Percentiles rank a stretch among this genome's conserved stretches.
phyloP scores from a whole-genome alignment of 164 flowering plant genomes.

The Annona cherimola region DNA sequence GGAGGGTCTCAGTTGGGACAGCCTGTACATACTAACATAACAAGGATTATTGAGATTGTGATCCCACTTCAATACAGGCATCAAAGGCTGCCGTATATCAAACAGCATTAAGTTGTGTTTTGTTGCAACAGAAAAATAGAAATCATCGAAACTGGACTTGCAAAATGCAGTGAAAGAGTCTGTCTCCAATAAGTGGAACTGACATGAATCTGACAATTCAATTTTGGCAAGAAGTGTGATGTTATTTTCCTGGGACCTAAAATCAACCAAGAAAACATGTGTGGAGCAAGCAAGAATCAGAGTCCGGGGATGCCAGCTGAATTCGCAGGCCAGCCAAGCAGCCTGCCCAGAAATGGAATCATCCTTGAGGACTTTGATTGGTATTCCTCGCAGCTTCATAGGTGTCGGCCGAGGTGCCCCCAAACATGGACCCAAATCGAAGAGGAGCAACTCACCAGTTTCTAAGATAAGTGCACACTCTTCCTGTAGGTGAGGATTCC shows the following conservation, averaged over 20 bases:
- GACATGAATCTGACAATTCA: conserved; percentile 22
- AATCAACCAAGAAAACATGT: conserved; percentile 61
- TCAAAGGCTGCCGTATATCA: conserved; percentile 61
- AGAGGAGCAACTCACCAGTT: conserved; percentile 57
- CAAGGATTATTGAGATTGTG: conserved; percentile 52
- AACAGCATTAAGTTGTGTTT: conserved; percentile 41
- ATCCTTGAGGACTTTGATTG: conserved; percentile 19
- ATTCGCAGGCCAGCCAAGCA: conserved; percentile 67
- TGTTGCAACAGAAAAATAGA: conserved; percentile 47
- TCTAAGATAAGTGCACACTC: conserved; percentile 62
- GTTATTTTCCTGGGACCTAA: conserved; percentile 28
- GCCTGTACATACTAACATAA: conserved; percentile 36
- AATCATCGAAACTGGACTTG: conserved; percentile 41
- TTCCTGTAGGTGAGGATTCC: conserved; percentile 60
- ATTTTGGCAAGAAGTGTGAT: conserved; percentile 40
- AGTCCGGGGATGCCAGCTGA: conserved; percentile 72
- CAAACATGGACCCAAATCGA: conserved; percentile 39
- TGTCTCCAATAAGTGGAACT: conserved; percentile 12
- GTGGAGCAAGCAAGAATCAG: conserved; percentile 46
- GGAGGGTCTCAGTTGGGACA: conserved; percentile 56
- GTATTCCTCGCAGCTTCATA: conserved; percentile 27
- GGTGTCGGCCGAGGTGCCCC: background rate
- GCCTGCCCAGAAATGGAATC: conserved; percentile 4
- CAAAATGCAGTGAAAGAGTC: conserved; percentile 56
- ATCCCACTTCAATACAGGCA: conserved; percentile 68